A percentile compares a stretch with the other conserved stretches of the same genome.
phyloP scores from a whole-genome alignment of 1,139 yeast genomes.

The Suhomyces bolitotheri region DNA sequence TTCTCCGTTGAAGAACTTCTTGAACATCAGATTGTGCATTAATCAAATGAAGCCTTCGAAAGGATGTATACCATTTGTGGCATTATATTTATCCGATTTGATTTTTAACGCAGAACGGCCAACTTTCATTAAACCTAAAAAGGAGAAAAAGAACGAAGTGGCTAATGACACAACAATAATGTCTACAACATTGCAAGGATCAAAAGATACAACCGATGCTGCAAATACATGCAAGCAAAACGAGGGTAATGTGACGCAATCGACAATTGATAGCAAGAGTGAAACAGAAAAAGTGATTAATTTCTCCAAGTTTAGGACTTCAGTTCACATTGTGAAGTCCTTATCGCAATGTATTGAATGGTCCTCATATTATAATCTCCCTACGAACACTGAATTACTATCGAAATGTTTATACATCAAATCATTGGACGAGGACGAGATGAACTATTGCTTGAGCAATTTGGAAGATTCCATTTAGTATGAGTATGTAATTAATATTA shows the following conservation, averaged over 20 bases:
- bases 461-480: slow-evolving; percentile 5
- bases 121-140: slow-evolving; percentile 33
- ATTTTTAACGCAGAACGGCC: slow-evolving; percentile 77
- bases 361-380: slow-evolving; percentile 61
- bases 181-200: slow-evolving; percentile 9
- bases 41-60: slow-evolving; percentile 62
- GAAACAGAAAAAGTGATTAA: slow-evolving; percentile 56
- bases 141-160: slow-evolving; percentile 2
- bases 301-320: slow-evolving; percentile 73
- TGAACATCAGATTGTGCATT: slow-evolving; percentile 62
- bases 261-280: slow-evolving; percentile 16
- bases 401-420: slow-evolving; percentile 84
- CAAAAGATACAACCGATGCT: slow-evolving; percentile 2
- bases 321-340: slow-evolving; percentile 77
- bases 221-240: slow-evolving; percentile 6
- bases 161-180: slow-evolving; percentile 1
- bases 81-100: slow-evolving; percentile 80
- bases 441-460: slow-evolving; percentile 44
- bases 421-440: slow-evolving; percentile 74
- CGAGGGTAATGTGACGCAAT: slow-evolving; percentile 16
- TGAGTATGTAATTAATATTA: background rate
- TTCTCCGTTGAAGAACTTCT: slow-evolving; percentile 66
- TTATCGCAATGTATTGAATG: slow-evolving; percentile 84
- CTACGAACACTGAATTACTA: slow-evolving; percentile 58
- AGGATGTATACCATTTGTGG: slow-evolving; percentile 91